Evolutionary conservation across 2,329 filamentous ascomycete genomes (phyloP).

Genomic region (Zalaria obscura): DNA sequence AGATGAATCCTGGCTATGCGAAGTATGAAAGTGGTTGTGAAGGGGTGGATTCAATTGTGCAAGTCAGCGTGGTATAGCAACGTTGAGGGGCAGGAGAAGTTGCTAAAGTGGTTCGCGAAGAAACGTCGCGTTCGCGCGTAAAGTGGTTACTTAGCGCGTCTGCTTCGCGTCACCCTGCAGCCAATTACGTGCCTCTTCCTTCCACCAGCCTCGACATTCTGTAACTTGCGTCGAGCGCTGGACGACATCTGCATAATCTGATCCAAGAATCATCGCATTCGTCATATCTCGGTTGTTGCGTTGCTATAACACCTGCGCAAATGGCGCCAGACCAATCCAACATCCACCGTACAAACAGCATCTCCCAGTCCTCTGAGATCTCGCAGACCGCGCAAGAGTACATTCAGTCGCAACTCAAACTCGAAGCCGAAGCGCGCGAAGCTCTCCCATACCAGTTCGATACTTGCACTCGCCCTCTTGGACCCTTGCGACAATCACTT

Average conservation of each 20-base stretch:
- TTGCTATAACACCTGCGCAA: neutral
- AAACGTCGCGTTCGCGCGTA: too few relatives aligned
- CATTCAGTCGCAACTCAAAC: conserved; percentile 75
- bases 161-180: too few relatives aligned
- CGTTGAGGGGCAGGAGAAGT: too few relatives aligned
- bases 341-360: conserved; percentile 14
- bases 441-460: conserved; percentile 92
- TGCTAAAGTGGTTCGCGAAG: too few relatives aligned
- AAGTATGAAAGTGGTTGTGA: neutral
- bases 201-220: too few relatives aligned
- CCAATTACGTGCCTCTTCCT: too few relatives aligned
- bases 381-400: conserved; percentile 41
- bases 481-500: conserved; percentile 71
- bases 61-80: too few relatives aligned
- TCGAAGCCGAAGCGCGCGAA: conserved; percentile 92
- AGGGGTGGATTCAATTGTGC: too few relatives aligned
- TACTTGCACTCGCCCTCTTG: conserved; percentile 80
- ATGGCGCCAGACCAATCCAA: neutral
- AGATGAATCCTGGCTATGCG: neutral
- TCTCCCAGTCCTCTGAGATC: conserved; percentile 32
- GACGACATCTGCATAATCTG: neutral
- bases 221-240: too few relatives aligned
- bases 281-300: neutral
- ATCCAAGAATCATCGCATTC: neutral
- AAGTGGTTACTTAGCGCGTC: too few relatives aligned